Percentiles rank a stretch among this genome's conserved stretches.
Evolutionary conservation across 495 filamentous ascomycete species (phyloP).

Genomic region (Lentithecium fluviatile): DNA sequence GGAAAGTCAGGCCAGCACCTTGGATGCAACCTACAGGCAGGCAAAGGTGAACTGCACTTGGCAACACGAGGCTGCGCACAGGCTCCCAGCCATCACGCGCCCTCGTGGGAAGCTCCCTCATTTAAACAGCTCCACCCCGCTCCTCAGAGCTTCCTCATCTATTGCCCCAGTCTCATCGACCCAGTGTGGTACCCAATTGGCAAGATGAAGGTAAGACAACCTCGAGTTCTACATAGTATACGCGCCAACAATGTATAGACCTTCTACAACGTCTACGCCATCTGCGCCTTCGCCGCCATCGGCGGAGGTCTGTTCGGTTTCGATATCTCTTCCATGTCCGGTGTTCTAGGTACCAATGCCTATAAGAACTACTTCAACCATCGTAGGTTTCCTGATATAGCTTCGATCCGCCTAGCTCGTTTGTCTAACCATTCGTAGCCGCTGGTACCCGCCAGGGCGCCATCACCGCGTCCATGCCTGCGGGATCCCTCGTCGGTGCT

Average conservation of each 20-base stretch:
- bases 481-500: constrained; percentile 72
- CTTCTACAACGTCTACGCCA: constrained; percentile 58
- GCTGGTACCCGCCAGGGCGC: constrained; percentile 58
- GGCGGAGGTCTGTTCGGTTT: constrained; percentile 71
- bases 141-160: neutral
- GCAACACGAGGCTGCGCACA: constrained; percentile 17
- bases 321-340: constrained; percentile 70
- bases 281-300: constrained; percentile 64
- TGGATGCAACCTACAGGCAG: too few species aligned
- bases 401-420: neutral
- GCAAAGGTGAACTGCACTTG: neutral
- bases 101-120: neutral
- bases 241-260: constrained; percentile 11
- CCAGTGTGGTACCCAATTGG: neutral
- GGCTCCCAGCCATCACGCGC: constrained; percentile 6
- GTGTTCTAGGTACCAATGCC: constrained; percentile 60
- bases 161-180: neutral
- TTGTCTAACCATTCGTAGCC: constrained; percentile 19
- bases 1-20: neutral
- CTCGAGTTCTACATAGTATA: neutral
- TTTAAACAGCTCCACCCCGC: constrained; percentile 1
- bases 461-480: constrained; percentile 70
- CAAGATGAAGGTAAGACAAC: constrained; percentile 31
- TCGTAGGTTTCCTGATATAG: constrained; percentile 32
- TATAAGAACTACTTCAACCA: constrained; percentile 63